Base-by-base conservation (phyloP, 805 yeast species). In the Kazachstania kunashirensis region DNA sequence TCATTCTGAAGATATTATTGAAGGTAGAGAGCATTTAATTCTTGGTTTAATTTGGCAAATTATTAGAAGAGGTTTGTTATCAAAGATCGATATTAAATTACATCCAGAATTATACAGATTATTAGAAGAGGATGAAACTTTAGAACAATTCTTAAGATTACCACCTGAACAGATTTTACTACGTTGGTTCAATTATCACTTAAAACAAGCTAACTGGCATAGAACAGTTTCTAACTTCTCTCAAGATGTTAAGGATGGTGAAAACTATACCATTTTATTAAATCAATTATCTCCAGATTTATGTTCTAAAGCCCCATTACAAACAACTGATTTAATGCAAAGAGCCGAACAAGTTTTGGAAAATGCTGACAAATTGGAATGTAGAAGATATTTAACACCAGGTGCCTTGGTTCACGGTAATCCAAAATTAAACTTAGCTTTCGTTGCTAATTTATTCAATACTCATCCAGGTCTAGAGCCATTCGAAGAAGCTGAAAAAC, bases 391-490 rank as follows among this genome's bases (percentile, higher is more conserved):
- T 62, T 72, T 92, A 61, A 89, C 97, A 4, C 94, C 98, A 38
- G 81, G 79, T 20, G 76, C 98, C 1, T 70, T 92, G 48, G 95
- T 89, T 34, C 81, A 94, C 7, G 98, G 98, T 47, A 92, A 92
- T 63, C 95, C 98, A 19, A 88, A 84, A 62, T 78, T 92, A 66
- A 92, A 92, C 60, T 74, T 92, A 59, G 97, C 97, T 1, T 92
- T 92, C 60, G 96, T 92, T 41, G 98, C 98, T 29, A 94, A 92
- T 59, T 68, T 92, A 57, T 92, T 92, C 71, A 92, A 92, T 67
- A 89, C 95, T 6, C 78, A 84, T 57, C 98, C 98, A 33, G 97
- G 98, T 34, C 72, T 92, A 46, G 97, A 88, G 42, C 97, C 97
- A 40, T 74, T 89, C 46, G 94, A 84, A 55, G 97, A 88, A 63